A percentile compares a stretch with the other conserved stretches of the same genome.
Conservation (phyloP, 495 filamentous ascomycete genomes). For the Astrothelium subdiscretum region DNA sequence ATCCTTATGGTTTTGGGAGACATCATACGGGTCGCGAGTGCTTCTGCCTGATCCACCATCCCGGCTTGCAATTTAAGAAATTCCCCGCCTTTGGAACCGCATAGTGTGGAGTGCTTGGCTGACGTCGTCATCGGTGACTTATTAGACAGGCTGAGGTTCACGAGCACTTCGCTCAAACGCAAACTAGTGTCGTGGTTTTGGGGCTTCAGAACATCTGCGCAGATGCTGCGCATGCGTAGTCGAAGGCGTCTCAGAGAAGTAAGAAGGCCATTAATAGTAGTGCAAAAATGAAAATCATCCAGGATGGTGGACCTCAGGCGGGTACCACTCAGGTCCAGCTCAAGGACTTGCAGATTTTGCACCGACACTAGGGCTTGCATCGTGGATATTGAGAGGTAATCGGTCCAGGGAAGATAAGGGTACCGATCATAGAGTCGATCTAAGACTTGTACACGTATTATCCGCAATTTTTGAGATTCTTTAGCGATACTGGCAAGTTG, state of each 20-base stretch:
- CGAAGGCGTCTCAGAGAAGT: neutral
- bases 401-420: neutral
- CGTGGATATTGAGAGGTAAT: neutral
- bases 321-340: neutral
- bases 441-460: neutral
- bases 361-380: neutral
- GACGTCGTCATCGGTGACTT: neutral
- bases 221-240: conserved; percentile 6
- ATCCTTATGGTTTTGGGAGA: conserved; percentile 8
- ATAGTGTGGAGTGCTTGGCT: neutral
- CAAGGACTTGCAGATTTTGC: neutral
- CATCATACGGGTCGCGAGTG: neutral
- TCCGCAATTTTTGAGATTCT: neutral
- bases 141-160: conserved; percentile 4
- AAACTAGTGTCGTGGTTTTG: neutral
- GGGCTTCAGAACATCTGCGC: neutral
- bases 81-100: neutral
- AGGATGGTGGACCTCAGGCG: neutral
- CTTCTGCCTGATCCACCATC: neutral
- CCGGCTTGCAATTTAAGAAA: neutral
- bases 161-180: neutral
- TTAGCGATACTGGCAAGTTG: neutral
- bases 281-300: neutral
- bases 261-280: conserved; percentile 5
- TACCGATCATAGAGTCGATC: neutral